Percentiles rank a stretch among this genome's conserved stretches.
phyloP scores from a whole-genome alignment of 2,329 filamentous ascomycete species.

The Stagonosporopsis rhizophila region DNA sequence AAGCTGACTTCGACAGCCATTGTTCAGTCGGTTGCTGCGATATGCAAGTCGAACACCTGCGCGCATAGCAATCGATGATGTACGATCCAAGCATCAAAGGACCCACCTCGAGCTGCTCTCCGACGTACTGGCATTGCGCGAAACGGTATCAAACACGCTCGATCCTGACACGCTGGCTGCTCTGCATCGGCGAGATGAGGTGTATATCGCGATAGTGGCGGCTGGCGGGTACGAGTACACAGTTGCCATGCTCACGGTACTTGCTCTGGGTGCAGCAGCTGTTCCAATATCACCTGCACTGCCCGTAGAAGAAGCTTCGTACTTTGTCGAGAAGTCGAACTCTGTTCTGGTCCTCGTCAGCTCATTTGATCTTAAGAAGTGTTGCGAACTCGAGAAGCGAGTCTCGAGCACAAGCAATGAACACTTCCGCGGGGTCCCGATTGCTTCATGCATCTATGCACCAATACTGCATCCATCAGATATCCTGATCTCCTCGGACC shows the following conservation, averaged over 20 bases:
- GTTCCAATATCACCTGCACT: slow-evolving; percentile 55
- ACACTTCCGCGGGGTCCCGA: slow-evolving; percentile 48
- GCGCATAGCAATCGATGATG: slow-evolving; percentile 51
- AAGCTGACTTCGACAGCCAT: slow-evolving; percentile 28
- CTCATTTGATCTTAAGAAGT: slow-evolving; percentile 41
- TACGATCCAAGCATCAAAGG: slow-evolving; percentile 45
- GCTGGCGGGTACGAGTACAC: slow-evolving; percentile 58
- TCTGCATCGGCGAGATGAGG: slow-evolving; percentile 46
- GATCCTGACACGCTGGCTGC: slow-evolving; percentile 34
- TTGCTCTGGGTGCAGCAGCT: slow-evolving; percentile 56
- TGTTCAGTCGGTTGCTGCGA: slow-evolving; percentile 53
- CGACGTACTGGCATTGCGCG: slow-evolving; percentile 54
- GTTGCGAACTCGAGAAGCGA: slow-evolving; percentile 35
- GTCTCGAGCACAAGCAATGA: slow-evolving; percentile 37
- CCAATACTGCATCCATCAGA: slow-evolving; percentile 38
- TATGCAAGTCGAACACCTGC: slow-evolving; percentile 47
- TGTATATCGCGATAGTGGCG: slow-evolving; percentile 56
- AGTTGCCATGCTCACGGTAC: slow-evolving; percentile 57
- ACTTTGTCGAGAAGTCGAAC: slow-evolving; percentile 53
- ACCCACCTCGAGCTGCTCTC: slow-evolving; percentile 55
- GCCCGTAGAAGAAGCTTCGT: slow-evolving; percentile 54
- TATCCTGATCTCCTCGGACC: slow-evolving; percentile 53
- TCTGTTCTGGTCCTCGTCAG: slow-evolving; percentile 51
- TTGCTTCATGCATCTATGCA: slow-evolving; percentile 45
- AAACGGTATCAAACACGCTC: slow-evolving; percentile 44